Evolutionary conservation across 1,284 basidiomycete genomes (phyloP), one percentile per base, ranked within the genome.

Genomic region (Sanghuangporus baumii): DNA sequence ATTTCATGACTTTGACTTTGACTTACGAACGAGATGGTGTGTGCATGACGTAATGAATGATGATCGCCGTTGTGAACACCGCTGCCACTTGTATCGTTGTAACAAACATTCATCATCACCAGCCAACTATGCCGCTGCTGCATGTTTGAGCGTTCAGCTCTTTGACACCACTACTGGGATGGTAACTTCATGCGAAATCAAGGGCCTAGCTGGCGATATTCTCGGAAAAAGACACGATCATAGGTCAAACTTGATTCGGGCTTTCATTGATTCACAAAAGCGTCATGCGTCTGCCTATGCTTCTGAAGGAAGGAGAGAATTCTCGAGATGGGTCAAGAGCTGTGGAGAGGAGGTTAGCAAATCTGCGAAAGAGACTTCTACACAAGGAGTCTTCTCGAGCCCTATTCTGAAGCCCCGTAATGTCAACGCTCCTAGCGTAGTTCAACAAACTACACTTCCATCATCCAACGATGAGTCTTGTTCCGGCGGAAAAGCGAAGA

Each of bases 211-310:
- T 48, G 7, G 11, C 6, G 62, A 55, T 4, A 50, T 40, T 52
- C 51, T 59, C 6, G 34, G 20, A 12, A 55, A 55, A 37, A 38
- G 26, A 20, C 43, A 43, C 11, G 23, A 50, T 18, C 31, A 57
- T 57, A 63, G 52, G 50, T 59, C 6, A 16, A 12, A 46, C 23
- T 63, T 59, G 12, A 61, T 66, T 23, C 51, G 66, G 26, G 46
- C 55, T n/a, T 69, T 69, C 55, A 20, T 69, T 37, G 54, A 20
- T 14, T 59, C 66, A 20, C 68, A 69, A 58, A 57, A 54, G 18
- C 57, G 56, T 23, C 54, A 64, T 46, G 40, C 57, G 14, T 58
- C 58, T 20, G 55, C 50, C 11, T 66, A 66, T 41, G 65, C 62
- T 16, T 41, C 50, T 4, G 66, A 68, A 51, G 67, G 67, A 23